A percentile compares a stretch with the other conserved stretches of the same genome.
Conservation (phyloP, 305 asterid species). For the Rubia tinctorum region DNA sequence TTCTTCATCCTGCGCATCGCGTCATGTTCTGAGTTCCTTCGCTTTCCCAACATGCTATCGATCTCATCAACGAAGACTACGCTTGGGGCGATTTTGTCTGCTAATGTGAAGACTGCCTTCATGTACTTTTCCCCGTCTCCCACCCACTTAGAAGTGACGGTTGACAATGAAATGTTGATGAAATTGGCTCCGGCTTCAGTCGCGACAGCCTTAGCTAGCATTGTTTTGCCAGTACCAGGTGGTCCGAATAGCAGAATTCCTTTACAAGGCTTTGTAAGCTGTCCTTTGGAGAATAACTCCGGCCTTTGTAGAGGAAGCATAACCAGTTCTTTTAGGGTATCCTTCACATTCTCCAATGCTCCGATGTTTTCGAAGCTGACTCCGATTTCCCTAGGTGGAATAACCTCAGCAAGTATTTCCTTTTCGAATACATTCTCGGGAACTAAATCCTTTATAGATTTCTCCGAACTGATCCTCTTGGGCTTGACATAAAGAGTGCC, state of each 20-base stretch:
- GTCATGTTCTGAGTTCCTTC: conserved; percentile 56
- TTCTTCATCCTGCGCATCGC: conserved; percentile 61
- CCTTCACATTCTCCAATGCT: conserved; percentile 87
- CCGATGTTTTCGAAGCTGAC: conserved; percentile 91
- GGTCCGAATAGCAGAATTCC: conserved; percentile 56
- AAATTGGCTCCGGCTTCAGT: conserved; percentile 56
- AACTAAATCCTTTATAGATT: conserved; percentile 90
- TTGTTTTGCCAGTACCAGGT: conserved; percentile 56
- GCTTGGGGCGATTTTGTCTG: conserved; percentile 53
- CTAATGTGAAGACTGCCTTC: conserved; percentile 49
- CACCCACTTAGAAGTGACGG: conserved; percentile 59
- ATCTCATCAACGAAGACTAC: conserved; percentile 46
- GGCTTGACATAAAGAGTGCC: no score
- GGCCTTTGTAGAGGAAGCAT: conserved; percentile 96
- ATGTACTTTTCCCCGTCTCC: conserved; percentile 58
- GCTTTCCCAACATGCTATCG: conserved; percentile 55
- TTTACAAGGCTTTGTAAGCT: conserved; percentile 68
- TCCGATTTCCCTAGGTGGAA: conserved; percentile 88
- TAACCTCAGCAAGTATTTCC: conserved; percentile 81
- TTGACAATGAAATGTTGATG: conserved; percentile 53
- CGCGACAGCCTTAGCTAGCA: conserved; percentile 61
- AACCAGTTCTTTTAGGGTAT: conserved; percentile 85
- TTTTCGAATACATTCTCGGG: conserved; percentile 93
- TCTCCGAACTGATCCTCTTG: no score
- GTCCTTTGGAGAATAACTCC: conserved; percentile 84